Evolutionary conservation across 768 basidiomycete genomes (phyloP).

Genomic region (Tylopilus subfusipes): DNA sequence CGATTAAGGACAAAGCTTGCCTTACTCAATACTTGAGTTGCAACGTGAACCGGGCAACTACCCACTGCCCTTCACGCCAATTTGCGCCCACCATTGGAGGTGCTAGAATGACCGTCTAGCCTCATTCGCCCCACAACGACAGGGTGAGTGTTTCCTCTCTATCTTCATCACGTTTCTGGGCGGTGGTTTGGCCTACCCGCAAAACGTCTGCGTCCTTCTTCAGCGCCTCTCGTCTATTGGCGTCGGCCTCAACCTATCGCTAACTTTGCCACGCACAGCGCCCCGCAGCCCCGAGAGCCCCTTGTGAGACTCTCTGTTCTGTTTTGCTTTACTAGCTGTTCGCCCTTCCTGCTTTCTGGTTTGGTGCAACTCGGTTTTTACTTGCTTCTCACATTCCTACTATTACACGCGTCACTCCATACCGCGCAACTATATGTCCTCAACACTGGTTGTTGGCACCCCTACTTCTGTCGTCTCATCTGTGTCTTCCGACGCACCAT

Average conservation of each 20-base stretch:
- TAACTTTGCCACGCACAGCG: slow-evolving; percentile 1
- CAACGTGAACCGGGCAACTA: slow-evolving; percentile 14
- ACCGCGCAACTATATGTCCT: slow-evolving; percentile 22
- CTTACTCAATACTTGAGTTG: slow-evolving; percentile 12
- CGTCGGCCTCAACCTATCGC: background rate
- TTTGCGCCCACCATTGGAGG: slow-evolving; percentile 11
- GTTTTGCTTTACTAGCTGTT: slow-evolving; percentile 5
- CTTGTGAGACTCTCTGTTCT: slow-evolving; percentile 2
- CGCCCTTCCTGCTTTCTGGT: slow-evolving; percentile 2
- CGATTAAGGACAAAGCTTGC: slow-evolving; percentile 16
- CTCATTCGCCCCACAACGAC: slow-evolving; percentile 11
- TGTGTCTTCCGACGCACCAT: slow-evolving; percentile 11
- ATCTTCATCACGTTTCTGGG: background rate
- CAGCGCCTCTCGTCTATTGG: background rate
- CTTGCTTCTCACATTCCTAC: slow-evolving; percentile 10
- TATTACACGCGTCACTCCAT: slow-evolving; percentile 4
- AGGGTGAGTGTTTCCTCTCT: slow-evolving; percentile 12
- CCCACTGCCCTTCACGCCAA: slow-evolving; percentile 18
- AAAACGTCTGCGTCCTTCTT: background rate
- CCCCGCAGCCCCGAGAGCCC: background rate
- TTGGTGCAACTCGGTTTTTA: background rate
- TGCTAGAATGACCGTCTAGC: slow-evolving; percentile 22
- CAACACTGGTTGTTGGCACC: slow-evolving; percentile 13
- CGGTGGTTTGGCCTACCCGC: background rate
- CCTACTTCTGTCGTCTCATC: slow-evolving; percentile 3